These are phyloP conservation scores for Venturiaceae sp. DNA, from an alignment of 2,329 filamentous ascomycete genomes.

Conservation along the genomic window DNA sequence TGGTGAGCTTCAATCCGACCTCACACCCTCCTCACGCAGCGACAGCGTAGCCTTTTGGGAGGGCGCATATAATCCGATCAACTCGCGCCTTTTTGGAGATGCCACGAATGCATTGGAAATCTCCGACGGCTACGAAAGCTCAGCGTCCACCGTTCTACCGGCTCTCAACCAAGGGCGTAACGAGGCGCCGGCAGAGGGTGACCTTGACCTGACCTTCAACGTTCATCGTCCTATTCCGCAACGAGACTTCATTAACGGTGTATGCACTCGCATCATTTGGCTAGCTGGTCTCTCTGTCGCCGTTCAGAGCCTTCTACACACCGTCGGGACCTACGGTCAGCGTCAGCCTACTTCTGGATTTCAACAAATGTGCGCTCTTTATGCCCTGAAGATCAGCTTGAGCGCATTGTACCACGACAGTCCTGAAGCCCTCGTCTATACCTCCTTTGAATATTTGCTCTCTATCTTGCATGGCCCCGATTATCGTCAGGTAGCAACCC, in stretches of 20 bases:
- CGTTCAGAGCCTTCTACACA: not conserved
- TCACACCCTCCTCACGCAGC: not conserved
- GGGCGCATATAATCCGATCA: not conserved
- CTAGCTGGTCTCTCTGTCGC: no score
- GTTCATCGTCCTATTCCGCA: no score
- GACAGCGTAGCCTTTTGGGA: not conserved
- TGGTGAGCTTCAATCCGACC: not conserved
- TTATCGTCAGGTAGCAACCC: no score
- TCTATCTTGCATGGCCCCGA: no score
- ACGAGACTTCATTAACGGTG: no score
- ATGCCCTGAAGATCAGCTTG: not conserved
- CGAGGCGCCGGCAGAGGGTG: not conserved
- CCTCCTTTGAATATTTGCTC: no score
- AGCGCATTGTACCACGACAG: no score
- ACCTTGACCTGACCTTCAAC: not conserved
- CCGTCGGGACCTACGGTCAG: not conserved
- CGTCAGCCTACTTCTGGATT: not conserved
- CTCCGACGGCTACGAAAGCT: not conserved
- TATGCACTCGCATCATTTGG: no score
- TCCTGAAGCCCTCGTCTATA: no score
- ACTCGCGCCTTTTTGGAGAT: no score
- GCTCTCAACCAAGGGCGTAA: not conserved
- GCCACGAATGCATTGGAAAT: not conserved
- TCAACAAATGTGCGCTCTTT: not conserved
- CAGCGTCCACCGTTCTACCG: not conserved